Evolutionary conservation across 192 early-diverging fungal species (phyloP).

Genomic region (Powellomyces hirtus): DNA sequence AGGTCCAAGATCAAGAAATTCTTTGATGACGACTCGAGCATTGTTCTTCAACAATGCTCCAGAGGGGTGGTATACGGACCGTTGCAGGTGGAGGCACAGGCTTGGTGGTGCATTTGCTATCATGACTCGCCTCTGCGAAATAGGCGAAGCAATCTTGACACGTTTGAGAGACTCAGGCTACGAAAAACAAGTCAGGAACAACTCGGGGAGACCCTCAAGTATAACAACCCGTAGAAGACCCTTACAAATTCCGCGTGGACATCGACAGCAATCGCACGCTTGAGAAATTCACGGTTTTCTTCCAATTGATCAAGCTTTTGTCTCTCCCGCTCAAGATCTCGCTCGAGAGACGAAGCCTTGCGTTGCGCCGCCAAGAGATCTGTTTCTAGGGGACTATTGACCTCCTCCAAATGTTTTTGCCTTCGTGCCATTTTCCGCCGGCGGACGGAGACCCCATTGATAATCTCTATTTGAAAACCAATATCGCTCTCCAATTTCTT

Average conservation of each 20-base stretch:
- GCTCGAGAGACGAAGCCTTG: not conserved
- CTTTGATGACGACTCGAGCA: constrained; percentile 65
- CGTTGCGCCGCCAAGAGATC: not conserved
- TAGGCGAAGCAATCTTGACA: constrained; percentile 3
- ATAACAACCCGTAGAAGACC: too few species aligned
- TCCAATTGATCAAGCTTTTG: not conserved
- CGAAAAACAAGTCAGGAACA: too few species aligned
- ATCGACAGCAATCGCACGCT: not conserved
- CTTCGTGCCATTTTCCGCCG: not conserved
- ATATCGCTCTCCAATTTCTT: constrained; percentile 33
- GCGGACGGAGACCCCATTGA: not conserved
- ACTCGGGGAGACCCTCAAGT: too few species aligned
- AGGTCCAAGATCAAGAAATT: constrained; percentile 71
- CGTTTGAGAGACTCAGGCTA: constrained; percentile 2
- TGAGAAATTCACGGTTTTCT: not conserved
- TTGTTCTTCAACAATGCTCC: constrained; percentile 76
- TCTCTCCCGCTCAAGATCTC: not conserved
- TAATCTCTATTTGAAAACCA: constrained; percentile 2
- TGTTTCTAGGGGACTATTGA: not conserved
- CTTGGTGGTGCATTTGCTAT: constrained; percentile 80
- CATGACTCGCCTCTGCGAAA: constrained; percentile 78
- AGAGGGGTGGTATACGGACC: constrained; percentile 72
- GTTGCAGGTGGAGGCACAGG: constrained; percentile 83
- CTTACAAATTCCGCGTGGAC: not conserved
- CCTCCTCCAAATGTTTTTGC: not conserved